phyloP scores from a whole-genome alignment of 2,329 filamentous ascomycete genomes.

The Colletotrichum agaves region DNA sequence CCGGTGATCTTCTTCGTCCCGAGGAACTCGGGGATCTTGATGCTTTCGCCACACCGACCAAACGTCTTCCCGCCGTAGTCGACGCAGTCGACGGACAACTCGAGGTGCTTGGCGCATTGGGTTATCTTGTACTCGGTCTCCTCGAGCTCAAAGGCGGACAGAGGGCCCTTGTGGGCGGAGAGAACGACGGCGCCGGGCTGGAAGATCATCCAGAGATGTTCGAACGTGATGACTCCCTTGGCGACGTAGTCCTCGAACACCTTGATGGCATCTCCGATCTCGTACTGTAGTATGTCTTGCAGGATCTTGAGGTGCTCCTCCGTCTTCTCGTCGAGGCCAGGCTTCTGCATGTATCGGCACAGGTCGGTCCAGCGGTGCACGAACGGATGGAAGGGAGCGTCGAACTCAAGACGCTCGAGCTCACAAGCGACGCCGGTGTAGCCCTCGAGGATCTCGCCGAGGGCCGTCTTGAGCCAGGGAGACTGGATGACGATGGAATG shows the following conservation, averaged over 20 bases:
- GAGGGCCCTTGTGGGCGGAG: conserved; percentile 51
- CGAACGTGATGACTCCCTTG: conserved; percentile 64
- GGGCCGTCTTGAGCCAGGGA: conserved; percentile 66
- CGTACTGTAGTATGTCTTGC: conserved; percentile 58
- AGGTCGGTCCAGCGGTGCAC: conserved; percentile 72
- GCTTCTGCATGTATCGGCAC: conserved; percentile 51
- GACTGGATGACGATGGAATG: conserved; percentile 74
- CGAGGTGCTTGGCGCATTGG: conserved; percentile 51
- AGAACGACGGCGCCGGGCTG: conserved; percentile 57
- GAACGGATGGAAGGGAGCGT: conserved; percentile 70
- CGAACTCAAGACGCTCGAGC: conserved; percentile 70
- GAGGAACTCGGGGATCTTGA: conserved; percentile 53
- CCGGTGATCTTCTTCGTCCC: conserved; percentile 57
- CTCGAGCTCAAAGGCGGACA: conserved; percentile 52
- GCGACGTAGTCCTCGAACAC: conserved; percentile 61
- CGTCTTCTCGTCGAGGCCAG: conserved; percentile 54
- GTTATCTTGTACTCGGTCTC: conserved; percentile 51
- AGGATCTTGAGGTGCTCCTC: conserved; percentile 60
- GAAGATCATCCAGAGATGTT: conserved; percentile 65
- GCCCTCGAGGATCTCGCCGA: conserved; percentile 63
- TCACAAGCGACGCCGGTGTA: conserved; percentile 70
- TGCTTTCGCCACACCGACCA: conserved; percentile 50
- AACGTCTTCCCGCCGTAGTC: conserved; percentile 61
- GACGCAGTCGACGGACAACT: conserved; percentile 53
- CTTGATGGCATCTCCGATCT: conserved; percentile 62